These are phyloP conservation scores for Styphnolobium japonicum DNA, from an alignment of 306 rosid species.

Conservation along the genomic window DNA sequence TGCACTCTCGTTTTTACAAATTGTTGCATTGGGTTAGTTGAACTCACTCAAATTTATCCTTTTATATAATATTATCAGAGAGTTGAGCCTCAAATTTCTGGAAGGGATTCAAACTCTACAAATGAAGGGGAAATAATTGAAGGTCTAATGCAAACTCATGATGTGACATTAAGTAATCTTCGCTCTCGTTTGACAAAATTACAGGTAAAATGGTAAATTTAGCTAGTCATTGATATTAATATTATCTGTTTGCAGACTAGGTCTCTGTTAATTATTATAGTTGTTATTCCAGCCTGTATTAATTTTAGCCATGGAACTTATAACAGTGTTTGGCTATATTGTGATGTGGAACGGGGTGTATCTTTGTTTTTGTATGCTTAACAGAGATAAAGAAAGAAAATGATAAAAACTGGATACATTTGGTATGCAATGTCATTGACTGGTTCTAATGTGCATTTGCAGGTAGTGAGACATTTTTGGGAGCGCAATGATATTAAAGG, in stretches of 20 bases:
- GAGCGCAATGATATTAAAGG: slow-evolving; percentile 64
- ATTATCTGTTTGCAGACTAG: background rate
- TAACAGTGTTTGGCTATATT: background rate
- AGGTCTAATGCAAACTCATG: slow-evolving; percentile 64
- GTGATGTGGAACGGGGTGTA: background rate
- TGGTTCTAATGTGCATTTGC: slow-evolving; percentile 23
- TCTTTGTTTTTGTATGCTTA: background rate
- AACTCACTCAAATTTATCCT: background rate
- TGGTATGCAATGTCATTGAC: background rate
- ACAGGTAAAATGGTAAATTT: slow-evolving; percentile 60
- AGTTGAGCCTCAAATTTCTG: slow-evolving; percentile 53
- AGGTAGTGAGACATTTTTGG: slow-evolving; percentile 93
- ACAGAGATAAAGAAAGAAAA: background rate
- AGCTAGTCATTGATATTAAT: background rate
- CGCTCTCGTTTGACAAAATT: slow-evolving; percentile 72
- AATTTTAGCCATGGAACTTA: background rate
- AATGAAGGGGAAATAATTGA: slow-evolving; percentile 51
- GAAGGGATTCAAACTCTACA: slow-evolving; percentile 37
- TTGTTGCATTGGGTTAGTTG: slow-evolving; percentile 11
- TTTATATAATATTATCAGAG: slow-evolving; percentile 29
- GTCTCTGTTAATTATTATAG: background rate
- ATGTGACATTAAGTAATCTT: slow-evolving; percentile 61
- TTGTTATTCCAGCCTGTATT: background rate
- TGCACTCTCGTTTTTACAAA: background rate
- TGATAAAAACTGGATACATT: background rate